These are phyloP conservation scores for Lentinula guzmanii DNA, from an alignment of 768 basidiomycete genomes.

Conservation along the genomic window DNA sequence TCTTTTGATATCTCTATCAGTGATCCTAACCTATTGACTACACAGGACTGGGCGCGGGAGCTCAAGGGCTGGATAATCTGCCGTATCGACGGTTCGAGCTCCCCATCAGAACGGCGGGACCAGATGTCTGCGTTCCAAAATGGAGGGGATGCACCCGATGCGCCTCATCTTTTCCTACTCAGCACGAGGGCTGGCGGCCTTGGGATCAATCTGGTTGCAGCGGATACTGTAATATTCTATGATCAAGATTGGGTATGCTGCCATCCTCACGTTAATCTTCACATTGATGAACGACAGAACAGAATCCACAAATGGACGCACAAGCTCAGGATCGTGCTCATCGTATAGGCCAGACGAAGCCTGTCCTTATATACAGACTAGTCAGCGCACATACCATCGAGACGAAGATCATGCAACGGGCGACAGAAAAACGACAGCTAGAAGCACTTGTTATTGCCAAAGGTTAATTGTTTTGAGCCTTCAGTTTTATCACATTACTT, in stretches of 20 bases:
- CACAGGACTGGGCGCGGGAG: constrained; percentile 83
- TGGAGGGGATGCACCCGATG: constrained; percentile 52
- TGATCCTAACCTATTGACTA: background rate
- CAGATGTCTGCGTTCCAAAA: constrained; percentile 85
- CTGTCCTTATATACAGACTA: constrained; percentile 85
- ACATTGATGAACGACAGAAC: background rate
- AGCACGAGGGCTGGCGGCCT: constrained; percentile 78
- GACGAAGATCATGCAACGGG: constrained; percentile 85
- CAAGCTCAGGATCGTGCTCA: constrained; percentile 97
- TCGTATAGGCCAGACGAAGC: constrained; percentile 89
- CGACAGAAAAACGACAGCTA: constrained; percentile 80
- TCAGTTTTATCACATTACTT: background rate
- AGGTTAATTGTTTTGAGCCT: constrained; percentile 36
- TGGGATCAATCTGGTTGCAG: constrained; percentile 75
- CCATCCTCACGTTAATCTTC: background rate
- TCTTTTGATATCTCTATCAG: background rate
- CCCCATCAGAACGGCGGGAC: constrained; percentile 73
- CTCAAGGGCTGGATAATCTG: constrained; percentile 81
- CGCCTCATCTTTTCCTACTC: constrained; percentile 72
- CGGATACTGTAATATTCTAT: constrained; percentile 92
- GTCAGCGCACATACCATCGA: constrained; percentile 88
- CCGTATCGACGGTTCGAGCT: constrained; percentile 87
- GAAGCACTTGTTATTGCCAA: constrained; percentile 95
- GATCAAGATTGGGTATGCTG: constrained; percentile 81
- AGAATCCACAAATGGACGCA: constrained; percentile 95